Conservation (phyloP, 495 filamentous ascomycete species). For the Parathielavia appendiculata region DNA sequence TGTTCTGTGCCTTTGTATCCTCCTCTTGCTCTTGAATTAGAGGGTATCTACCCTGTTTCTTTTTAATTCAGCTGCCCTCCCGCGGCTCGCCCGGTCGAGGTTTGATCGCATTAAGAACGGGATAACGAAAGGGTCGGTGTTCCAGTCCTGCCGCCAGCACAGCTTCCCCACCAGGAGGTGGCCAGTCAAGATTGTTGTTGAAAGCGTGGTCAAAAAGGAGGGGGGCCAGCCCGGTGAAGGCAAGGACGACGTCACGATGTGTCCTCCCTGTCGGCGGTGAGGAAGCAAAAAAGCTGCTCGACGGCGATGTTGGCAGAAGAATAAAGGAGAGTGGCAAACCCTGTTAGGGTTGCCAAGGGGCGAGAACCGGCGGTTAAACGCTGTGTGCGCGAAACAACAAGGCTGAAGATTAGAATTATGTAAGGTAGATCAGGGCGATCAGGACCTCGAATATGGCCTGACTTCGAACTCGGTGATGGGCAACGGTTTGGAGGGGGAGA, state of each 20-base stretch:
- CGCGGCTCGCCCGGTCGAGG: constrained; percentile 22
- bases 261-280: constrained; percentile 10
- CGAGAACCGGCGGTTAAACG: constrained; percentile 24
- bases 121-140: not conserved
- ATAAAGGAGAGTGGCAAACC: constrained; percentile 13
- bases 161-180: constrained; percentile 2
- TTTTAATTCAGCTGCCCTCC: constrained; percentile 14
- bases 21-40: constrained; percentile 23
- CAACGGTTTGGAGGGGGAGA: constrained; percentile 9
- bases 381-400: not conserved
- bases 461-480: constrained; percentile 10
- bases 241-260: constrained; percentile 19
- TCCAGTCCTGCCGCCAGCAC: not conserved
- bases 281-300: not conserved
- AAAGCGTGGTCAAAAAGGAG: constrained; percentile 23
- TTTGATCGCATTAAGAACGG: not conserved
- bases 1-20: constrained; percentile 17
- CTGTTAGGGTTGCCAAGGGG: constrained; percentile 17
- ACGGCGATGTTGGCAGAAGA: constrained; percentile 15
- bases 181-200: constrained; percentile 1
- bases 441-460: constrained; percentile 24
- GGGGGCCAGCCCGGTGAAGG: constrained; percentile 31
- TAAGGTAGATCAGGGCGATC: constrained; percentile 28
- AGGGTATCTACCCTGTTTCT: not conserved
- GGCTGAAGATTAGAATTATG: constrained; percentile 21